Base-by-base conservation (phyloP, 441 rosid genomes). In the Raphanus hybrid region DNA sequence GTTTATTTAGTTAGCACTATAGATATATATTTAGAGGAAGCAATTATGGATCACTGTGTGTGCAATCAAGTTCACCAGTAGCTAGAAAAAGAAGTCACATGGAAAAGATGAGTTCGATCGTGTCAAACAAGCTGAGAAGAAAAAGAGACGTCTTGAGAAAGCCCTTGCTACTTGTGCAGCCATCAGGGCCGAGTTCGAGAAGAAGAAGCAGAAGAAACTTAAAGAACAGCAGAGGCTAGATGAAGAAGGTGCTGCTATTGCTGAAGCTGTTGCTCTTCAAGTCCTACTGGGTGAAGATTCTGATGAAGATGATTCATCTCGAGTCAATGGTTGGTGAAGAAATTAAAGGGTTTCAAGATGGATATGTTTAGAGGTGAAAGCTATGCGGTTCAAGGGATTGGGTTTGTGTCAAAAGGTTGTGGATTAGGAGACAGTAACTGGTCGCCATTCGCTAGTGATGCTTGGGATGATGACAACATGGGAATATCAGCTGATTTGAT, bases 111-210 rank as follows among this genome's bases (percentile, higher is more conserved):
- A 96, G 84, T 66, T 90, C 78, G 99, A 93, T 82, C 97, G 93
- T 39, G 86, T 96, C 76, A 93, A 93, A 74, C 99, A 89, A 80
- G 98, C 99, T 26, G 98, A 96, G 85, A 96, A 93, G 95, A 93
- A 93, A 64, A 96, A 85, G 85, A 87, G 98, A 83, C 96, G 97
- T 50, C 73, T 96, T 63, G 99, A 96, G 88, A 96, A 96, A 84
- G 97, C 99, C 14, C 98, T 96, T 15, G 99, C 99, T 77, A 91
- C 98, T 73, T 93, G 97, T 78, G 99, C 99, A 29, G 97, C 99
- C 75, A 93, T 96, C 23, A 84, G 94, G 14, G 87, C 97, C 9
- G 99, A 96, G 77, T 86, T 96, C 10, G 98, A 96, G 73, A 90
- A 87, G 90, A 96, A 93, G 87, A 96, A 91, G 77, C 95, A 89